phyloP scores from a whole-genome alignment of 768 basidiomycete genomes.

The Amanita pseudoporphyria region DNA sequence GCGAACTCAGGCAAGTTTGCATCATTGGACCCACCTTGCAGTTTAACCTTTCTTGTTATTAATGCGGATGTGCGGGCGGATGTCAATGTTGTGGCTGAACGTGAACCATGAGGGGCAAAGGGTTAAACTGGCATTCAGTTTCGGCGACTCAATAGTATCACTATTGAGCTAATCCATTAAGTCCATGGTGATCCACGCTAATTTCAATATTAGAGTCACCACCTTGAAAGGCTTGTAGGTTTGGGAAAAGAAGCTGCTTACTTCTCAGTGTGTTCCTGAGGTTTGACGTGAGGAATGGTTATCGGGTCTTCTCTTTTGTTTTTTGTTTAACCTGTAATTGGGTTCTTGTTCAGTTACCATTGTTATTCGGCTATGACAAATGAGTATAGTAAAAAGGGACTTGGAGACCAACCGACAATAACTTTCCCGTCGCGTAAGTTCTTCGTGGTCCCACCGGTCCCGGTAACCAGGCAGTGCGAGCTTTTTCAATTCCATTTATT shows the following conservation, averaged over 20 bases:
- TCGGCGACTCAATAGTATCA: too few species aligned
- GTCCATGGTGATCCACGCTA: background rate
- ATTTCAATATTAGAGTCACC: background rate
- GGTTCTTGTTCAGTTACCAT: background rate
- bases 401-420: too few species aligned
- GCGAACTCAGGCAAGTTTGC: background rate
- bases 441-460: too few species aligned
- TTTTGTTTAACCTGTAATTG: background rate
- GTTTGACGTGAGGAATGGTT: background rate
- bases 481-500: background rate
- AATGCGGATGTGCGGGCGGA: background rate
- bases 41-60: background rate
- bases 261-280: background rate
- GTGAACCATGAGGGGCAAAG: background rate
- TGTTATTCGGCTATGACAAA: background rate
- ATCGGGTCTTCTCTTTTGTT: too few species aligned
- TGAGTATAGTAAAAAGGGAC: too few species aligned
- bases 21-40: too few species aligned
- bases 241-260: background rate
- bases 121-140: too few species aligned
- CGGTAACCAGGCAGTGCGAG: constrained; percentile 1
- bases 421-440: too few species aligned
- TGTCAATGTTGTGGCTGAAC: background rate
- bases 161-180: too few species aligned
- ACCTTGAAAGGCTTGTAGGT: background rate